Evolutionary conservation across 352 stramenopile species (phyloP), one percentile per base, ranked within the genome.

Genomic region (Albugo laibachii): DNA sequence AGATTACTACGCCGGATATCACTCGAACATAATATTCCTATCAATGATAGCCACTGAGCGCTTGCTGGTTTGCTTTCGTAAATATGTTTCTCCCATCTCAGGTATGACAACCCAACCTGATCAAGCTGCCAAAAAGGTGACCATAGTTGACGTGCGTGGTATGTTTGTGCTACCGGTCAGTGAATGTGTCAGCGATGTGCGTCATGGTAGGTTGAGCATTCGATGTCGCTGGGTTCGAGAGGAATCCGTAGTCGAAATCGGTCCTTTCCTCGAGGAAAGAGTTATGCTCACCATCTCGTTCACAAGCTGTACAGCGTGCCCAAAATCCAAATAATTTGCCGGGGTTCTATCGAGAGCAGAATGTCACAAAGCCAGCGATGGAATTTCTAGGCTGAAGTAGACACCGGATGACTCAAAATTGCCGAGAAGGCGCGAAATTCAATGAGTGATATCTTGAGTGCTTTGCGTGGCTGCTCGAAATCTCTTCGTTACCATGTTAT

Each of bases 331-430:
- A 42, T 54, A 64, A 21, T 60, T 50, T 5, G 39, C 54, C 41
- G 62, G 57, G 45, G 75, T 63, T 45, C 54, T 58, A 2, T 57
- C 52, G n/a, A 69, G 54, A 3, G 43, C 57, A 14, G 47, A 8
- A 31, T 3, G 3, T 8, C 24, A 31, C 3, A 58, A 40, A 10
- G 39, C 40, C 15, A 60, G 52, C 12, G 43, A 45, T 11, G 68
- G 61, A 27, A 57, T 53, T 1, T 57, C 59, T 0, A 65, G 61
- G 24, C 61, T 61, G 49, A 76, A 80, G 15, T 66, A 69, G 10
- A 80, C 62, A 13, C 61, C 65, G 18, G 65, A 62, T 0, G 56
- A 27, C 48, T 80, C 68, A 40, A 78, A 76, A 12, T 65, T 13
- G 50, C 51, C 2, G 63, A 50, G 14, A 60, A 21, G 1, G 56